A percentile compares a stretch with the other conserved stretches of the same genome.
phyloP scores from a whole-genome alignment of 2,329 filamentous ascomycete species.

The Fusarium buxicola region DNA sequence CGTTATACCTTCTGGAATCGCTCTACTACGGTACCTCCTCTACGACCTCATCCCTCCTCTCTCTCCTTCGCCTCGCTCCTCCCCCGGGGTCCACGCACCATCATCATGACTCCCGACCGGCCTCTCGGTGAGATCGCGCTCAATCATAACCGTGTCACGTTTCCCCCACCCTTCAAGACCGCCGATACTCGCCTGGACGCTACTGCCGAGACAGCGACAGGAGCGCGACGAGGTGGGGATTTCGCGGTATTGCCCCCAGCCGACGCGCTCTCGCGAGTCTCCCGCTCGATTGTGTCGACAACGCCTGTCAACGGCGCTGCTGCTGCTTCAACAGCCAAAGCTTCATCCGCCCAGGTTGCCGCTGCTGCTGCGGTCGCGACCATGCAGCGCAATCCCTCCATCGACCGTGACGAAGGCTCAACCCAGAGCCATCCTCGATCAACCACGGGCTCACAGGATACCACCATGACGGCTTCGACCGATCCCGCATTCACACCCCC shows the following conservation, averaged over 20 bases:
- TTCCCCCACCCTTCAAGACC: conserved; percentile 31
- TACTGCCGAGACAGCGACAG: conserved; percentile 28
- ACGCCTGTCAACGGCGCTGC: conserved; percentile 21
- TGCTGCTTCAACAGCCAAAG: conserved; percentile 23
- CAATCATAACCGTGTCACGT: conserved; percentile 34
- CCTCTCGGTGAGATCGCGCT: conserved; percentile 39
- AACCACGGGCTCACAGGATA: conserved; percentile 42
- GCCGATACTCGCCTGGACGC: conserved; percentile 24
- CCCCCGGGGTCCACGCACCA: conserved; percentile 10
- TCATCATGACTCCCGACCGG: conserved; percentile 39
- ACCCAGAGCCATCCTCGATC: conserved; percentile 43
- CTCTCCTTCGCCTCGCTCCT: conserved; percentile 20
- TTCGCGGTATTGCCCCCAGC: conserved; percentile 40
- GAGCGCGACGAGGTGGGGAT: conserved; percentile 45
- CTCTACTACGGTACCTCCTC: conserved; percentile 24
- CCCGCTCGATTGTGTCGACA: conserved; percentile 37
- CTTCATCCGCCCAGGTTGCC: conserved; percentile 27
- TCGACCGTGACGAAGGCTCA: conserved; percentile 43
- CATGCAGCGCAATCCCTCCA: conserved; percentile 33
- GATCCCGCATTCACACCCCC: conserved; percentile 44
- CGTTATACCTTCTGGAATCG: conserved; percentile 32
- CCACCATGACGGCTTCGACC: conserved; percentile 40
- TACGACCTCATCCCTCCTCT: conserved; percentile 21
- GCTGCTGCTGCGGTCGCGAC: conserved; percentile 21
- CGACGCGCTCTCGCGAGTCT: conserved; percentile 44